phyloP scores from a whole-genome alignment of 2,329 filamentous ascomycete species.

The Trichoderma semiorbis region DNA sequence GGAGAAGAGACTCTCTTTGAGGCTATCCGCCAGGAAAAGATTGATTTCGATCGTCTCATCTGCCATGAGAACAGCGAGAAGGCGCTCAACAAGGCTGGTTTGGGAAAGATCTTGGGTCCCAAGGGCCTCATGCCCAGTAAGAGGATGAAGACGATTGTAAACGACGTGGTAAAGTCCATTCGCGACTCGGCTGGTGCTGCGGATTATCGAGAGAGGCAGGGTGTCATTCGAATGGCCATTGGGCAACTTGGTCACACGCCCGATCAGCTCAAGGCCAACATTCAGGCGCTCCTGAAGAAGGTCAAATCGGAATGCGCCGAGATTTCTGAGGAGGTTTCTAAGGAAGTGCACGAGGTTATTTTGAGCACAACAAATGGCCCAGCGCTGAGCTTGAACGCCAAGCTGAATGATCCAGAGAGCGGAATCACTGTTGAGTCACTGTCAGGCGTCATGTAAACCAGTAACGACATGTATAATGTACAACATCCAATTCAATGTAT shows the following conservation, averaged over 20 bases:
- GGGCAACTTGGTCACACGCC: conserved; percentile 88
- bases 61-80: conserved; percentile 76
- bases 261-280: conserved; percentile 78
- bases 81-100: conserved; percentile 74
- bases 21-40: conserved; percentile 65
- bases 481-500: conserved; percentile 32
- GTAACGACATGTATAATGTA: conserved; percentile 32
- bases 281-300: conserved; percentile 70
- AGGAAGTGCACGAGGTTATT: conserved; percentile 59
- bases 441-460: conserved; percentile 50
- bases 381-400: conserved; percentile 80
- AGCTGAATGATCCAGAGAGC: conserved; percentile 63
- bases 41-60: conserved; percentile 86
- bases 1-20: conserved; percentile 86
- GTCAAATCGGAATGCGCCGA: conserved; percentile 76
- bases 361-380: conserved; percentile 85
- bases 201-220: conserved; percentile 81
- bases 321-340: conserved; percentile 54
- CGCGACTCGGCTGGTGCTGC: conserved; percentile 78
- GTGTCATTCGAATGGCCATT: conserved; percentile 83
- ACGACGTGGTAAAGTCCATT: conserved; percentile 70
- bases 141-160: conserved; percentile 86
- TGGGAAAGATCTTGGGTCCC: conserved; percentile 82
- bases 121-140: conserved; percentile 87
- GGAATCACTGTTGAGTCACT: conserved; percentile 52